phyloP scores from a whole-genome alignment of 1,139 yeast species.

The Protomyces inundatus region DNA sequence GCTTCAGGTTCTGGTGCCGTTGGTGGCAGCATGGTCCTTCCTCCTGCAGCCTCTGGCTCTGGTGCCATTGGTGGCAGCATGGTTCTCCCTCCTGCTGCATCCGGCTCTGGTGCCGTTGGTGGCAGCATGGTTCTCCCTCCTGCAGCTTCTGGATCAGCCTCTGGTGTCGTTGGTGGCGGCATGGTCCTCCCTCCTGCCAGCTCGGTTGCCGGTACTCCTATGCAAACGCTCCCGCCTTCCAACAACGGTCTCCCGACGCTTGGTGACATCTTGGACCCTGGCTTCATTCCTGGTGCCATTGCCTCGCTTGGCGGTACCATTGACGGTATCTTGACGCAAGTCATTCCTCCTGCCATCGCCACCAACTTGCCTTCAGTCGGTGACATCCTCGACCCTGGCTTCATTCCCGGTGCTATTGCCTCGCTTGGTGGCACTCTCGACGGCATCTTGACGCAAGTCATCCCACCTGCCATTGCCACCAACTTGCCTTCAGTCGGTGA shows the following conservation, averaged over 20 bases:
- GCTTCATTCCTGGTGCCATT: not conserved
- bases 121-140: not conserved
- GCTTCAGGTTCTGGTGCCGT: not conserved
- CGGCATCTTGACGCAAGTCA: not conserved
- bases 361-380: not conserved
- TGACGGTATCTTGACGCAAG: not conserved
- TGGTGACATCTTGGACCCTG: not conserved
- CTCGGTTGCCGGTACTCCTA: not conserved
- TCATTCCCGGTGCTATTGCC: not conserved
- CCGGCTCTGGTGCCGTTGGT: not conserved
- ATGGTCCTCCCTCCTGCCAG: not conserved
- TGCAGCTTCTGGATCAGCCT: not conserved
- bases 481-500: not conserved
- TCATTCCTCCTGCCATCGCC: not conserved
- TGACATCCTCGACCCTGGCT: not conserved
- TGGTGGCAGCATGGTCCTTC: not conserved
- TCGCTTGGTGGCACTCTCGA: not conserved
- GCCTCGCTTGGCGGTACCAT: not conserved
- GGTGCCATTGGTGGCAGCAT: not conserved
- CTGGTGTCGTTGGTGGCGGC: not conserved
- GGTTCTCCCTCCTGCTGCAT: not conserved
- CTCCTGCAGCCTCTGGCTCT: not conserved
- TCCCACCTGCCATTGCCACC: not conserved
- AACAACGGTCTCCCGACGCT: not conserved
- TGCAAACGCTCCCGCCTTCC: not conserved